Evolutionary conservation across 2,329 filamentous ascomycete genomes (phyloP).

Genomic region (Scleromitrula shiraiana): DNA sequence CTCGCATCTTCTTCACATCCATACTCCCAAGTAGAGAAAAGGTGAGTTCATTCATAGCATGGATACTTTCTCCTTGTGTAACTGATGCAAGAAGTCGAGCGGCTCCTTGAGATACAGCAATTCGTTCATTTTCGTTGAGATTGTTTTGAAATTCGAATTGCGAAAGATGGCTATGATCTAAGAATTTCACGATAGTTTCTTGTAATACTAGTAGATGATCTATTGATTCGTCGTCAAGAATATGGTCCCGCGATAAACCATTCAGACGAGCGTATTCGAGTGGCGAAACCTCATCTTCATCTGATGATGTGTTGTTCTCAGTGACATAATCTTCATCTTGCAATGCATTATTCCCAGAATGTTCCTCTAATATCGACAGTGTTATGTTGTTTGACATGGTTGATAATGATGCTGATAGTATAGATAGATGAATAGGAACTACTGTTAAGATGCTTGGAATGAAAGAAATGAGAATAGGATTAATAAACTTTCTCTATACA

Average conservation of each 20-base stretch:
- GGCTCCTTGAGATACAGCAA: conserved; percentile 19
- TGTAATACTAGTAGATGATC: conserved; percentile 15
- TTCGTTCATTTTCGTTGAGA: conserved; percentile 19
- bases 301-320: not conserved
- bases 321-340: conserved; percentile 17
- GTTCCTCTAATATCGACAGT: no score
- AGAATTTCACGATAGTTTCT: not conserved
- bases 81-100: conserved; percentile 19
- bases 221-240: conserved; percentile 12
- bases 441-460: not conserved
- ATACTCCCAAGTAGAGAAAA: conserved; percentile 8
- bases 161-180: conserved; percentile 15
- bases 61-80: conserved; percentile 6
- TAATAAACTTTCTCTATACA: no score
- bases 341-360: not conserved
- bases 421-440: not conserved
- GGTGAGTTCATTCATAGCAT: conserved; percentile 11
- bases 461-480: no score
- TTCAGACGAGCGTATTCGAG: conserved; percentile 26
- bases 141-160: conserved; percentile 14
- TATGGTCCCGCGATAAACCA: conserved; percentile 22
- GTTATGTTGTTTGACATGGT: no score
- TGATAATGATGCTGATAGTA: not conserved
- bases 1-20: conserved; percentile 8
- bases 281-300: conserved; percentile 20